Percentiles rank a stretch among this genome's conserved stretches.
These are phyloP conservation scores for Incumbomyces lentus DNA, from an alignment of 2,329 filamentous ascomycete species.

Conservation along the genomic window DNA sequence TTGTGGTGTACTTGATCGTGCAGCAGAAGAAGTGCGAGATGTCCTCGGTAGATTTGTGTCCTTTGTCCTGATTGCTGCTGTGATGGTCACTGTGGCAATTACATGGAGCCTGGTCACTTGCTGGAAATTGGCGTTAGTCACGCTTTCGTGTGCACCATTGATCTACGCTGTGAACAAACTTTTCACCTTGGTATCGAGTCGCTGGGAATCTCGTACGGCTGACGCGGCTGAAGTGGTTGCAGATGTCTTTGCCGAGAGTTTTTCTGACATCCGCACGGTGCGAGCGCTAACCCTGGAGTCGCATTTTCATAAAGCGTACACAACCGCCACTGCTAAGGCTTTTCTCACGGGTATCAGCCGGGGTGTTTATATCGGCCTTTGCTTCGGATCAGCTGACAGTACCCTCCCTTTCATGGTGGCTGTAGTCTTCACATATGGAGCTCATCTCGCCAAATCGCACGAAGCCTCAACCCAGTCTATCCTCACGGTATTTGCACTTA, in stretches of 20 bases:
- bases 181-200: slow-evolving; percentile 55
- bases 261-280: slow-evolving; percentile 70
- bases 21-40: slow-evolving; percentile 79
- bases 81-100: slow-evolving; percentile 60
- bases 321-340: slow-evolving; percentile 39
- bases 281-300: slow-evolving; percentile 62
- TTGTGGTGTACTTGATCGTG: slow-evolving; percentile 63
- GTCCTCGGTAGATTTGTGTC: slow-evolving; percentile 69
- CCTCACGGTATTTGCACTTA: slow-evolving; percentile 65
- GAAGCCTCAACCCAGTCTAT: slow-evolving; percentile 47
- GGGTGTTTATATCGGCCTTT: slow-evolving; percentile 55
- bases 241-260: slow-evolving; percentile 61
- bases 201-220: slow-evolving; percentile 63
- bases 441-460: slow-evolving; percentile 47
- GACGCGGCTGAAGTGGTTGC: slow-evolving; percentile 50
- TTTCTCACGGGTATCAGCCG: slow-evolving; percentile 55
- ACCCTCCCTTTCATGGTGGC: slow-evolving; percentile 62
- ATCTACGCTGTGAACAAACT: slow-evolving; percentile 55
- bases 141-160: slow-evolving; percentile 57
- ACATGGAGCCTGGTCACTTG: slow-evolving; percentile 63
- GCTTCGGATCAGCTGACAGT: slow-evolving; percentile 70
- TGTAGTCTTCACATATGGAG: slow-evolving; percentile 75
- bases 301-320: slow-evolving; percentile 59
- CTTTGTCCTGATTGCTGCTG: slow-evolving; percentile 53
- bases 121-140: slow-evolving; percentile 74